Percentiles rank a stretch among this genome's conserved stretches.
phyloP scores from a whole-genome alignment of 176 grass and related monocot genomes.

The Triticum monococcum region DNA sequence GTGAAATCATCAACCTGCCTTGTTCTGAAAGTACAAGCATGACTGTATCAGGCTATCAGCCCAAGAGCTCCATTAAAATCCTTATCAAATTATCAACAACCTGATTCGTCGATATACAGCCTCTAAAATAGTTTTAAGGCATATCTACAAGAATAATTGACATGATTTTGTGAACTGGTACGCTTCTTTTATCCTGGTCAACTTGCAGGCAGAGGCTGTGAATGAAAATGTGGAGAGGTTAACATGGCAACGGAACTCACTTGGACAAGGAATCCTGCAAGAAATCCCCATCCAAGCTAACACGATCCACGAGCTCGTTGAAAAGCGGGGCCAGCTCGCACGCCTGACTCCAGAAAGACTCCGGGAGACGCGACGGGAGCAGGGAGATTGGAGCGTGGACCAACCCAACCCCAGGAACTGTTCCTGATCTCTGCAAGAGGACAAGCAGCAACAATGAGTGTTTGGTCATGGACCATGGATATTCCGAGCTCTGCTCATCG shows the following conservation, averaged over 20 bases:
- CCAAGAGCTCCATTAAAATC: background rate
- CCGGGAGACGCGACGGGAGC: conserved; percentile 49
- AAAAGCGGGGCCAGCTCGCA: conserved; percentile 81
- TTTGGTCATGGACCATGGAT: background rate
- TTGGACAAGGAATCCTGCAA: conserved; percentile 84
- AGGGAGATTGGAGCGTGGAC: conserved; percentile 85
- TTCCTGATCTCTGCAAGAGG: conserved; percentile 67
- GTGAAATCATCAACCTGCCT: conserved; percentile 85
- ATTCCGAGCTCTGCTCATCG: background rate
- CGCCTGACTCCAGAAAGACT: conserved; percentile 67
- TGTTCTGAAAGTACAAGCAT: conserved; percentile 61
- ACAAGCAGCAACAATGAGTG: background rate
- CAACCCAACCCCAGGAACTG: conserved; percentile 64
- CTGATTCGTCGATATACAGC: background rate
- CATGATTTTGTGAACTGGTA: background rate
- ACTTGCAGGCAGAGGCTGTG: background rate
- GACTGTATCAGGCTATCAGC: background rate
- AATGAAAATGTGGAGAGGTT: background rate
- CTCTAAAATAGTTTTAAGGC: background rate
- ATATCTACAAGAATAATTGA: background rate
- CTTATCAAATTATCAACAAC: background rate
- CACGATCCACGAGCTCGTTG: conserved; percentile 79
- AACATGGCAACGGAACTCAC: conserved; percentile 23
- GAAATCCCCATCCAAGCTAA: conserved; percentile 85
- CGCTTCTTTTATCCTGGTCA: background rate